phyloP scores from a whole-genome alignment of 345 rosid species.

The Aegle marmelos region DNA sequence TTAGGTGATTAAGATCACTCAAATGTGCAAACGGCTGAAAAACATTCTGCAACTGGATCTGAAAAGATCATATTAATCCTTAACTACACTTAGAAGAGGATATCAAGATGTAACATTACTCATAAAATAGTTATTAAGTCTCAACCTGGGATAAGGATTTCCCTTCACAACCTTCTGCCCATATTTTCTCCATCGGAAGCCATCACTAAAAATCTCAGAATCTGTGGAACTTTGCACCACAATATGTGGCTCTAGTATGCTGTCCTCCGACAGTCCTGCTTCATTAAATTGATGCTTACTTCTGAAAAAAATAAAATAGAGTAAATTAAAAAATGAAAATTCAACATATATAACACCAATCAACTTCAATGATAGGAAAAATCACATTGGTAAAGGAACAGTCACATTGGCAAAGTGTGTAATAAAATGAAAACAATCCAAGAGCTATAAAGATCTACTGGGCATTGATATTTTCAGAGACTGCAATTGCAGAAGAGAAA shows the following conservation, averaged over 20 bases:
- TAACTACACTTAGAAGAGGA: background rate
- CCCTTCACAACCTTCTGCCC: conserved; percentile 98
- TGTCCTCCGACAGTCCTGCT: conserved; percentile 42
- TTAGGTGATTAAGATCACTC: background rate
- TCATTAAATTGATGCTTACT: conserved; percentile 54
- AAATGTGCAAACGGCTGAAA: background rate
- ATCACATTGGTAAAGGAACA: background rate
- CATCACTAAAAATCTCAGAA: conserved; percentile 75
- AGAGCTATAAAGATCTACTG: background rate
- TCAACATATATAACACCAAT: background rate
- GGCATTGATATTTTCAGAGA: background rate
- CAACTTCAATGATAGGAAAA: background rate
- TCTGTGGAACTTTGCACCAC: conserved; percentile 53
- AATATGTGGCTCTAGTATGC: conserved; percentile 34
- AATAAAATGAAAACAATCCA: background rate
- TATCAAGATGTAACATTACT: background rate
- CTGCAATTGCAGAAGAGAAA: background rate
- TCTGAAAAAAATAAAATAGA: conserved; percentile 36
- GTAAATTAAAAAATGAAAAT: background rate
- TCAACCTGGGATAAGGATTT: conserved; percentile 86
- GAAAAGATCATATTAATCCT: background rate
- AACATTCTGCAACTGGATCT: background rate
- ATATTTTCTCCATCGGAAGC: conserved; percentile 98
- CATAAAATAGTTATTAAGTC: background rate
- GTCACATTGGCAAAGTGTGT: background rate